These are phyloP conservation scores for Saccharomycopsis javanensis DNA, from an alignment of 805 yeast genomes.

Conservation along the genomic window DNA sequence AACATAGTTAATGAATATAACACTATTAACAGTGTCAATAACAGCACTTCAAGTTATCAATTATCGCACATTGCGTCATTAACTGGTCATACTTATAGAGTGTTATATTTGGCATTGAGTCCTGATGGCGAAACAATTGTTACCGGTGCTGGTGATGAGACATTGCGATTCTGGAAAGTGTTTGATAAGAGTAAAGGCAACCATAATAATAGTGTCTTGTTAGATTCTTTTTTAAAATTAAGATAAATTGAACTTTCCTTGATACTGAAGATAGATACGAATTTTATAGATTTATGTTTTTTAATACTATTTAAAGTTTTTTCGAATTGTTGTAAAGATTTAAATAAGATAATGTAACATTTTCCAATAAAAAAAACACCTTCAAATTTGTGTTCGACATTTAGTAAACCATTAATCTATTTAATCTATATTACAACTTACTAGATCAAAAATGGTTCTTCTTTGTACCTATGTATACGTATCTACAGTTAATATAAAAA, in stretches of 20 bases:
- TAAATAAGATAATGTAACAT: too few relatives aligned
- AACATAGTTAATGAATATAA: neutral
- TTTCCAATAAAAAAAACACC: too few relatives aligned
- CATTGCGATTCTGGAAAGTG: conserved; percentile 89
- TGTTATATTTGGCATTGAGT: conserved; percentile 76
- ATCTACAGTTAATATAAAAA: too few relatives aligned
- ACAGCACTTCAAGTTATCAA: conserved; percentile 7
- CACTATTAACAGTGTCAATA: neutral
- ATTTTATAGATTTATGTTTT: neutral
- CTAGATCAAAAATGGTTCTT: too few relatives aligned
- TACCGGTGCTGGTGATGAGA: conserved; percentile 98
- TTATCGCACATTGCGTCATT: conserved; percentile 87
- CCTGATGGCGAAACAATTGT: conserved; percentile 97
- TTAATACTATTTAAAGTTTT: neutral
- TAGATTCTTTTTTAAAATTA: conserved; percentile 69
- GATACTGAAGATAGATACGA: neutral
- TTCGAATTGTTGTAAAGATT: too few relatives aligned
- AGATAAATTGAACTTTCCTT: conserved; percentile 29
- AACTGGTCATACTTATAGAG: conserved; percentile 91
- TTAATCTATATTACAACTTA: too few relatives aligned
- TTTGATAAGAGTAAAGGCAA: conserved; percentile 67
- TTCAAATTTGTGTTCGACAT: too few relatives aligned
- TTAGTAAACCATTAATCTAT: too few relatives aligned
- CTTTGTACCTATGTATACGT: too few relatives aligned
- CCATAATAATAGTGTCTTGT: conserved; percentile 48